Base-by-base conservation (phyloP, 2,329 filamentous ascomycete genomes). In the Cyphellophora europaea region DNA sequence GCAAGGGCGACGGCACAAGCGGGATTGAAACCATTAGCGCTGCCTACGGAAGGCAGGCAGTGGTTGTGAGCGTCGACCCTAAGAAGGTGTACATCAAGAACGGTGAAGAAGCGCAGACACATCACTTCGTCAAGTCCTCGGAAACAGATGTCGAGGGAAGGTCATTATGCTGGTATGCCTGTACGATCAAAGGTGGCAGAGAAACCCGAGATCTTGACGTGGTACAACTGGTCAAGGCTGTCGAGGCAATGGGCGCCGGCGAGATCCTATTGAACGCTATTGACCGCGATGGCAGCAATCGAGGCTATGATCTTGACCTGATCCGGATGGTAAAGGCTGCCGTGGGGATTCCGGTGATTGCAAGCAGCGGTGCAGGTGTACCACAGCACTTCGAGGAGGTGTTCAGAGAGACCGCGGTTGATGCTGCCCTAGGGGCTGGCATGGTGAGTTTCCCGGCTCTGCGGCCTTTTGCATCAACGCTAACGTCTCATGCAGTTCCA, bases 241-340 rank as follows among this genome's bases (percentile, higher is more conserved):
- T 96, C 21, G 87, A 98, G 64, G 87, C 85, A 37, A 93, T 98
- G 86, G 91, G 91, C 35, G 75, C 83, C 2, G 91, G 91, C 37
- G 91, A 98, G 67, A 83, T 98, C 39, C 66, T 98, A 33, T 74
- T 98, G 37, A 98, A 98, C 63, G 95, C 88, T 66, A 98, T 98
- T 52, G 91, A 98, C 66, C 85, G 82, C 55, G 91, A 98, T 58
- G 91, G 91, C 35, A 91, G 84, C 37, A 95, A 93, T 63, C 82
- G 76, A 49, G 91, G 91, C 1, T 98, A 95, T 55, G 91, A 98
- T 59, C 69, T 94, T 6, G 91, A 96, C 65, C 70, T 98, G 36
- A 85, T 98, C 51, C 65, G 72, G 33, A 82, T 88, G 55, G 89
- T 96, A 40, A 98, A 98, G 64, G 66, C 56, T n/a, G 77, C 83